These are phyloP conservation scores for Straminergon stramineum DNA, from an alignment of 225 moss, liverwort and hornwort genomes.

Conservation along the genomic window DNA sequence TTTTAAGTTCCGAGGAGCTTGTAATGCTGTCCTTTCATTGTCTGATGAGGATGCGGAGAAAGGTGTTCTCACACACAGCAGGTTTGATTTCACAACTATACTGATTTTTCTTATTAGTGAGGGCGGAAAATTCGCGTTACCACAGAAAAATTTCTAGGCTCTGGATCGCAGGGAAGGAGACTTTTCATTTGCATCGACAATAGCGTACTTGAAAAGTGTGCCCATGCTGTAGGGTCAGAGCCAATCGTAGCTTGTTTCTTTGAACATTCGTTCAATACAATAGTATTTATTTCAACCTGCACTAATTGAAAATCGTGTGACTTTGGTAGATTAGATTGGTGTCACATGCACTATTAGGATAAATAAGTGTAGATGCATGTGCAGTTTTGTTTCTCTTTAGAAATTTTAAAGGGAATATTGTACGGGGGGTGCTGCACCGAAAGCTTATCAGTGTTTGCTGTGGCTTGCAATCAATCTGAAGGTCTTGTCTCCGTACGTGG, in stretches of 20 bases:
- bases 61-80: conserved; percentile 81
- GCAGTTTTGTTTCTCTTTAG: background rate
- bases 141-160: background rate
- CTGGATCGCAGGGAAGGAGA: too few species aligned
- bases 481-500: background rate
- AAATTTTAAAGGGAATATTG: background rate
- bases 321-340: background rate
- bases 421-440: background rate
- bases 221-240: background rate
- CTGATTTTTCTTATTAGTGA: background rate
- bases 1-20: conserved; percentile 80
- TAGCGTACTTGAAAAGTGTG: background rate
- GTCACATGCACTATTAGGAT: background rate
- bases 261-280: background rate
- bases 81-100: conserved; percentile 10
- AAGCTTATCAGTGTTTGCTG: background rate
- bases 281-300: background rate
- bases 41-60: conserved; percentile 43
- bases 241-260: background rate
- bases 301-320: background rate
- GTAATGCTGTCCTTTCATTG: conserved; percentile 70
- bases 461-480: background rate
- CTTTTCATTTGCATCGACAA: background rate
- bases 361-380: background rate
- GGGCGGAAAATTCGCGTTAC: background rate